A percentile compares a stretch with the other conserved stretches of the same genome.
phyloP scores from a whole-genome alignment of 495 filamentous ascomycete genomes.

The Astrothelium subdiscretum region DNA sequence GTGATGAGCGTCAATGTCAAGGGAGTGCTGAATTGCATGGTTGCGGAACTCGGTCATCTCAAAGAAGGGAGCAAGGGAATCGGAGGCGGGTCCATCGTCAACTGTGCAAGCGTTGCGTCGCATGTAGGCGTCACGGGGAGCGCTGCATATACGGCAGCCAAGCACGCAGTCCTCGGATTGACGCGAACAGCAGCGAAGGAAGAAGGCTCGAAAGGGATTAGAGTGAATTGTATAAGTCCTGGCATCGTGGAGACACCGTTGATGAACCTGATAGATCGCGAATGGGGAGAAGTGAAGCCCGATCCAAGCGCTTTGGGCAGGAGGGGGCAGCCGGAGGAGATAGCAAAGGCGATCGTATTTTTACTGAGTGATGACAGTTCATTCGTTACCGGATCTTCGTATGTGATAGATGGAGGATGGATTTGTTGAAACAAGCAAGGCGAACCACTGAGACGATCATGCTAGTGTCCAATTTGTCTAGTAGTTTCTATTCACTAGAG shows the following conservation, averaged over 20 bases:
- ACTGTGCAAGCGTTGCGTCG: background rate
- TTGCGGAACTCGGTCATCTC: background rate
- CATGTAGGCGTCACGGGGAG: background rate
- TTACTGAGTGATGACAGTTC: background rate
- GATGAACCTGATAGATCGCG: background rate
- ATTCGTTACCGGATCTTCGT: background rate
- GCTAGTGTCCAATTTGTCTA: too few species aligned
- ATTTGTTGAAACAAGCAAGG: background rate
- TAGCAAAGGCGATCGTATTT: background rate
- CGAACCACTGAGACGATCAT: background rate
- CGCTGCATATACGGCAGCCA: slow-evolving; percentile 31
- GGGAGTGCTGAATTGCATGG: background rate
- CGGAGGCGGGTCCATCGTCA: background rate
- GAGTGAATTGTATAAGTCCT: background rate
- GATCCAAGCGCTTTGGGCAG: background rate
- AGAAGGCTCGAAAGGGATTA: background rate
- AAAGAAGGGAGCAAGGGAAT: background rate
- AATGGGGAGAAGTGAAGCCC: background rate
- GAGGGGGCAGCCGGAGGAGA: background rate
- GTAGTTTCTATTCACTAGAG: too few species aligned
- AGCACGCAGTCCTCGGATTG: slow-evolving; percentile 39
- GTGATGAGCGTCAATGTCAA: background rate
- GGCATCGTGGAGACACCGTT: background rate
- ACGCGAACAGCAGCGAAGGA: slow-evolving; percentile 11
- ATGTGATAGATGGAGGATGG: background rate